These are phyloP conservation scores for Tetrapisispora nanseiensis DNA, from an alignment of 805 yeast species.

Conservation along the genomic window DNA sequence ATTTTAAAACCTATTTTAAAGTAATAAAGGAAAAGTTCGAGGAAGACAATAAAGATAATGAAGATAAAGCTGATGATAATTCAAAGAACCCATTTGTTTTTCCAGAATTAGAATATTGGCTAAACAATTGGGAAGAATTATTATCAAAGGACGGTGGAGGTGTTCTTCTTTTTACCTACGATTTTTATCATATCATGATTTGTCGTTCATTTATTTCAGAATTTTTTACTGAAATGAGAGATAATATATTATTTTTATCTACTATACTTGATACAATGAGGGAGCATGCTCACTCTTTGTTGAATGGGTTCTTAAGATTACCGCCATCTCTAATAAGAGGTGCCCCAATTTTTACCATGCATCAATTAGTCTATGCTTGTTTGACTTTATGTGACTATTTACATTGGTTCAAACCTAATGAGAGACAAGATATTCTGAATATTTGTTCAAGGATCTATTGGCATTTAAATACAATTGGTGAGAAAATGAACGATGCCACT, in stretches of 20 bases:
- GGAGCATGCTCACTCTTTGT: constrained; percentile 36
- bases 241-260: constrained; percentile 19
- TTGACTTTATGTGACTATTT: constrained; percentile 42
- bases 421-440: constrained; percentile 35
- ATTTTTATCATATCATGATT: constrained; percentile 39
- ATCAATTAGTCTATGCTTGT: constrained; percentile 47
- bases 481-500: constrained; percentile 47
- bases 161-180: constrained; percentile 38
- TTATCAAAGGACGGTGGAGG: constrained; percentile 41
- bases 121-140: constrained; percentile 35
- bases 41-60: neutral
- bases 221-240: constrained; percentile 19
- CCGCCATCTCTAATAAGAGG: constrained; percentile 42
- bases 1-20: constrained; percentile 20
- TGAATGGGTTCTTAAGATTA: constrained; percentile 36
- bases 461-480: constrained; percentile 50
- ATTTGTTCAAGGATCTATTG: constrained; percentile 46
- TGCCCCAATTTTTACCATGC: constrained; percentile 43
- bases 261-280: constrained; percentile 35
- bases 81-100: constrained; percentile 13
- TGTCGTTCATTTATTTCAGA: constrained; percentile 28
- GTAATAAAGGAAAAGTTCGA: constrained; percentile 4
- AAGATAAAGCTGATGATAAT: neutral
- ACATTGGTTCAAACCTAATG: constrained; percentile 31
- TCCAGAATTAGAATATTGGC: constrained; percentile 38